Base-by-base conservation (phyloP, 345 rosid species). In the Erodium maritimum region DNA sequence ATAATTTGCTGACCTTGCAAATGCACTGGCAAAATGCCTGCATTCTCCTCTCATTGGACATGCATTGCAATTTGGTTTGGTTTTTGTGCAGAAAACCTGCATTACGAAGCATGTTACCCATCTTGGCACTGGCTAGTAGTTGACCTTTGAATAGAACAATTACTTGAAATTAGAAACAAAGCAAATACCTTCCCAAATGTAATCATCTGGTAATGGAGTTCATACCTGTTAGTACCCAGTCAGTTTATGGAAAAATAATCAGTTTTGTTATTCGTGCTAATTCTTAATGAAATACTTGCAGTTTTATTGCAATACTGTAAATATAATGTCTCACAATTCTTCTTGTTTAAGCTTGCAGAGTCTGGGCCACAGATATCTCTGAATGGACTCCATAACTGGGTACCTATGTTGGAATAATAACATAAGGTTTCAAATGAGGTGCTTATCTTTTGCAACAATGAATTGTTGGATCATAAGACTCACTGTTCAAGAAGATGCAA, bases 201-300 rank as follows among this genome's bases (percentile, higher is more conserved):
- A 0, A 42, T 54, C 59, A 62, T 54, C 53, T 54, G 52, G 22
- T 54, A 54, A 62, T 62, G 65, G 10, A 37, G 53, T 51, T 62
- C 59, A 54, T 37, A 62, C n/a, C 50, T 16, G 25, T 29, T 51
- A 51, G 20, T 19, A 20, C 17, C 14, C 21, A 20, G 10, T 20
- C 14, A 17, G 14, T 0, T 20, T 24, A 54, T 54, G 5, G 1
- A 20, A 20, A 12, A 54, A 19, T 20, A 54, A 20, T 54, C 9
- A 0, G 5, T 54, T 20, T 23, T 20, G 22, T 54, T 21, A 29
- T 29, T 29, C 37, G 8, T 17, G 55, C 21, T n/a, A 22, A 25
- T 22, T 19, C 17, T 24, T 13, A 34, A n/a, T n/a, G 19, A 50
- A 23, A 19, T 10, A 61, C 9, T 51, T 21, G 37, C 54, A 20